These are phyloP conservation scores for Atalantia buxifolia DNA, from an alignment of 345 rosid species.

Conservation along the genomic window DNA sequence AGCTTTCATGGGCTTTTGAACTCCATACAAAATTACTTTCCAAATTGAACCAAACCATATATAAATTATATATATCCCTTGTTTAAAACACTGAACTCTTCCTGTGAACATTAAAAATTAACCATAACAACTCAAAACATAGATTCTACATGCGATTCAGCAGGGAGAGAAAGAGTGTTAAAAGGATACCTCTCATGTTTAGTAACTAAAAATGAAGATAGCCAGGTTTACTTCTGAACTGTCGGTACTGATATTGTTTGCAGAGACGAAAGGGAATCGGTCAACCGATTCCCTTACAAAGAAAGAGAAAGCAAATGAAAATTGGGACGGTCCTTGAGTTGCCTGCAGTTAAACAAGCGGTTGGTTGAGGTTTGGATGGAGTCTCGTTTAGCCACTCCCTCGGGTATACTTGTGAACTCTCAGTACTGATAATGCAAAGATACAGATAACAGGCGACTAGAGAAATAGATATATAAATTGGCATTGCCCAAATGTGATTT, in stretches of 20 bases:
- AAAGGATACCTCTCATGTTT: slow-evolving; percentile 15
- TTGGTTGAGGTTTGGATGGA: too few relatives aligned
- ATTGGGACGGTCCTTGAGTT: too few relatives aligned
- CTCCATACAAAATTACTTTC: not conserved
- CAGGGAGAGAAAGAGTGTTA: not conserved
- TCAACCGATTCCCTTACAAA: too few relatives aligned
- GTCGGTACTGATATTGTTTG: too few relatives aligned
- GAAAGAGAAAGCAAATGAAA: too few relatives aligned
- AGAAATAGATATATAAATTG: not conserved
- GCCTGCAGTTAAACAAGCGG: too few relatives aligned
- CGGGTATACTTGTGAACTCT: not conserved
- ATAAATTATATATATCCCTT: too few relatives aligned
- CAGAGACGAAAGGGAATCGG: too few relatives aligned
- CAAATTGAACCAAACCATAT: not conserved
- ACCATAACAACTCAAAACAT: not conserved
- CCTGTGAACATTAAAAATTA: not conserved
- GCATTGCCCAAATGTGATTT: not conserved
- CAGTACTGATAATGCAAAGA: not conserved
- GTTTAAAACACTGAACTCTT: not conserved
- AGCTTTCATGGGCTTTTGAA: not conserved
- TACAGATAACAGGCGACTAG: not conserved
- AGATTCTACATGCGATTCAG: too few relatives aligned
- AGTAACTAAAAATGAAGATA: not conserved
- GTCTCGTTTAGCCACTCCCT: too few relatives aligned
- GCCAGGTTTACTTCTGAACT: not conserved